Evolutionary conservation across 768 basidiomycete genomes (phyloP).

Genomic region (Cubamyces lactineus): DNA sequence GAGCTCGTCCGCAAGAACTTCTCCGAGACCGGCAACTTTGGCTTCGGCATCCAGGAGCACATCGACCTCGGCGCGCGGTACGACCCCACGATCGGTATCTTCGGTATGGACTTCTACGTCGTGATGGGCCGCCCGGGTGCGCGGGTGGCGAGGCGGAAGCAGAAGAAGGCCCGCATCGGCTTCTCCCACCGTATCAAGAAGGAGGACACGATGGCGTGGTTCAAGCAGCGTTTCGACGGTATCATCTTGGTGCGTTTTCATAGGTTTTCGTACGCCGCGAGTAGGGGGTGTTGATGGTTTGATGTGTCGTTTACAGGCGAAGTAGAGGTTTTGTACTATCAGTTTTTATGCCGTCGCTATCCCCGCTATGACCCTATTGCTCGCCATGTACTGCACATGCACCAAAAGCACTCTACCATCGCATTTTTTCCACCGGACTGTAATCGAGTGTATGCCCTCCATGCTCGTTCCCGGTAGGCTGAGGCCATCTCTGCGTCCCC

Average conservation of each 20-base stretch:
- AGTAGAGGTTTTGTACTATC: constrained; percentile 28
- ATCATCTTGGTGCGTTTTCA: constrained; percentile 80
- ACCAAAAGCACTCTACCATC: constrained; percentile 28
- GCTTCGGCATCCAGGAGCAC: constrained; percentile 99
- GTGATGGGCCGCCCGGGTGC: constrained; percentile 97
- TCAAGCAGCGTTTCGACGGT: constrained; percentile 99
- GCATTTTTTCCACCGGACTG: constrained; percentile 24
- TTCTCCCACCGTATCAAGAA: constrained; percentile 89
- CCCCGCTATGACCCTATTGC: constrained; percentile 35
- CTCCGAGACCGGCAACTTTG: constrained; percentile 99
- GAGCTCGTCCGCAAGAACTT: constrained; percentile 97
- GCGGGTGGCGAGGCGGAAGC: constrained; percentile 89
- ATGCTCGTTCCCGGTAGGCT: background rate
- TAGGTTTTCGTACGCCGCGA: too few relatives aligned
- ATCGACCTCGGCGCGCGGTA: constrained; percentile 99
- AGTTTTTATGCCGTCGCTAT: constrained; percentile 27
- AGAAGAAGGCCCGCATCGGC: constrained; percentile 85
- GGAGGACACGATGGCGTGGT: constrained; percentile 97
- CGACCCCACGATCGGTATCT: constrained; percentile 98
- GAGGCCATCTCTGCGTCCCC: too few relatives aligned
- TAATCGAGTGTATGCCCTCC: constrained; percentile 1
- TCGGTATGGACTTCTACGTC: constrained; percentile 99
- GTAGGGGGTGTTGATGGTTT: background rate
- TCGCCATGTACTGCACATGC: constrained; percentile 35
- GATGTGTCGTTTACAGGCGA: constrained; percentile 18